These are phyloP conservation scores for Craspedostauros australis DNA, from an alignment of 108 stramenopile genomes.

Conservation along the genomic window DNA sequence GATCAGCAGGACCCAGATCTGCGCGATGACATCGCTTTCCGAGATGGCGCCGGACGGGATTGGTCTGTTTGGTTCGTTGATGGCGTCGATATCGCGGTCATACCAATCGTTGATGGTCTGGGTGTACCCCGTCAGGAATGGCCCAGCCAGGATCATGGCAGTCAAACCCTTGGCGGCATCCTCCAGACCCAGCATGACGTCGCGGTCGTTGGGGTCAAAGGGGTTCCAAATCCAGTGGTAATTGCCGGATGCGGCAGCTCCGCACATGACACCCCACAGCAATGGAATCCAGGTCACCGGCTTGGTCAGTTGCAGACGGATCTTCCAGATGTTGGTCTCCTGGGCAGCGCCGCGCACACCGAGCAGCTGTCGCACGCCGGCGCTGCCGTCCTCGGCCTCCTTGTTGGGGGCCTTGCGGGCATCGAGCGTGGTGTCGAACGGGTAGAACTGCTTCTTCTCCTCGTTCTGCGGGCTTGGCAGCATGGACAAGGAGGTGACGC, in stretches of 20 bases:
- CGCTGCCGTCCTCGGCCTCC: slow-evolving; percentile 63
- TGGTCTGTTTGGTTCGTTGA: slow-evolving; percentile 96
- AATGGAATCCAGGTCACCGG: slow-evolving; percentile 94
- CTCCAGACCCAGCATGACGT: slow-evolving; percentile 69
- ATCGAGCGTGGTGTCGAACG: slow-evolving; percentile 6
- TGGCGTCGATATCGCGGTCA: slow-evolving; percentile 96
- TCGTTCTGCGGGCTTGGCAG: too few species aligned
- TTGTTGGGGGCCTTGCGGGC: slow-evolving; percentile 66
- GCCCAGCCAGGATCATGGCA: slow-evolving; percentile 89
- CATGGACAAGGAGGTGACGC: too few species aligned
- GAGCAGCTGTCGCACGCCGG: slow-evolving; percentile 70
- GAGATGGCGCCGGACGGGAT: slow-evolving; percentile 90
- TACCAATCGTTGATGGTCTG: slow-evolving; percentile 99
- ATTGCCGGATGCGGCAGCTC: slow-evolving; percentile 88
- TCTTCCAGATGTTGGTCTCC: slow-evolving; percentile 82
- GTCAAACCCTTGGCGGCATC: slow-evolving; percentile 85
- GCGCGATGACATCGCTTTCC: slow-evolving; percentile 85
- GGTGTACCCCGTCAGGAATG: slow-evolving; percentile 92
- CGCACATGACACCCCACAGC: slow-evolving; percentile 92
- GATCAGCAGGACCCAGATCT: slow-evolving; percentile 88
- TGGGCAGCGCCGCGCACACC: slow-evolving; percentile 75
- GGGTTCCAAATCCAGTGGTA: slow-evolving; percentile 99
- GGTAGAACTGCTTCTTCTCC: too few species aligned
- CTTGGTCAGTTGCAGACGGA: slow-evolving; percentile 85
- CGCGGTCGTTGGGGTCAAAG: slow-evolving; percentile 78